These are phyloP conservation scores for Schwanniomyces occidentalis DNA, from an alignment of 805 yeast genomes.

Conservation along the genomic window DNA sequence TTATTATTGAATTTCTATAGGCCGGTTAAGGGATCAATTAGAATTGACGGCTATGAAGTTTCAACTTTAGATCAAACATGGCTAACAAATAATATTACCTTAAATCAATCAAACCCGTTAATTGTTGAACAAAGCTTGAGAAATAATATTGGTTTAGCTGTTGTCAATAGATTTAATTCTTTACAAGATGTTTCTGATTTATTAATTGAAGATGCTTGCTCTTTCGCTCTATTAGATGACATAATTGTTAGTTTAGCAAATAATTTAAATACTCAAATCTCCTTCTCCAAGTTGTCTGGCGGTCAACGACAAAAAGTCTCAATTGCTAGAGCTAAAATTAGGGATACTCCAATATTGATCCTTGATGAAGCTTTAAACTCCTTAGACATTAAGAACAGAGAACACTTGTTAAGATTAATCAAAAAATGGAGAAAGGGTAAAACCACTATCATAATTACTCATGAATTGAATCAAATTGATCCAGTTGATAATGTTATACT, in stretches of 20 bases:
- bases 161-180: constrained; percentile 17
- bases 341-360: constrained; percentile 73
- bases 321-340: constrained; percentile 75
- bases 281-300: constrained; percentile 63
- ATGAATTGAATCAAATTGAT: constrained; percentile 62
- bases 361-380: constrained; percentile 90
- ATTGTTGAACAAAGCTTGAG: constrained; percentile 63
- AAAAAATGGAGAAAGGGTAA: constrained; percentile 61
- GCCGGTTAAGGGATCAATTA: constrained; percentile 53
- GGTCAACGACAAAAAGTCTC: constrained; percentile 89
- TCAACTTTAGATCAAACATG: constrained; percentile 44
- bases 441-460: constrained; percentile 83
- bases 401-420: constrained; percentile 48
- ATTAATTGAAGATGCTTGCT: constrained; percentile 43
- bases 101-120: constrained; percentile 71
- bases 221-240: constrained; percentile 52
- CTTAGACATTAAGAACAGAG: constrained; percentile 56
- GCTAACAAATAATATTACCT: constrained; percentile 62
- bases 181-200: constrained; percentile 19
- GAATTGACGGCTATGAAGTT: constrained; percentile 55
- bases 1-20: constrained; percentile 62
- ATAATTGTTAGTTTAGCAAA: constrained; percentile 50
- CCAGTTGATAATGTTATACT: constrained; percentile 58
- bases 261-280: constrained; percentile 56
- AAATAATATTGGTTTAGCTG: constrained; percentile 64